A percentile compares a stretch with the other conserved stretches of the same genome.
phyloP scores from a whole-genome alignment of 1,284 basidiomycete genomes.

The Sutorius eximius region DNA sequence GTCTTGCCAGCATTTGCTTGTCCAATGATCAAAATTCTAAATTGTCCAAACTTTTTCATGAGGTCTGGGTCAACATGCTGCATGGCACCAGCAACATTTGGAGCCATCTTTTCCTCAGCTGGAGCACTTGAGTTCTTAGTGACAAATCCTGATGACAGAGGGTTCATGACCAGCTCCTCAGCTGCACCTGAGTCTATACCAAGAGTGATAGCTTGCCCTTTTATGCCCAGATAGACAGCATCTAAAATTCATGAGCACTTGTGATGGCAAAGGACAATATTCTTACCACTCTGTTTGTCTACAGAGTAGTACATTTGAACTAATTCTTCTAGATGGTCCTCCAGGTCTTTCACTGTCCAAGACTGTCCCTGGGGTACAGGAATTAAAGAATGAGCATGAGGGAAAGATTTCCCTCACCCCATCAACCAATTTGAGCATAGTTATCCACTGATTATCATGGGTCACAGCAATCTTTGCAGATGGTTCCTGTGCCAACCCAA shows the following conservation, averaged over 20 bases:
- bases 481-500: neutral
- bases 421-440: neutral
- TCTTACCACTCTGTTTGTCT: neutral
- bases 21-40: too few species aligned
- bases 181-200: too few species aligned
- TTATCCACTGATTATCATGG: neutral
- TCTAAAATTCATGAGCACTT: neutral
- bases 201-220: too few species aligned
- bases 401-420: neutral
- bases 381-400: neutral
- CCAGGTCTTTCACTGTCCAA: neutral
- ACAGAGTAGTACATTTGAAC: neutral
- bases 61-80: too few species aligned
- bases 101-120: too few species aligned
- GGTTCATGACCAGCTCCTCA: too few species aligned
- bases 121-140: too few species aligned
- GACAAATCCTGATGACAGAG: too few species aligned
- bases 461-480: neutral
- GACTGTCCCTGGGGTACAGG: neutral
- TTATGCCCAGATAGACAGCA: neutral
- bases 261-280: too few species aligned
- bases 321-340: neutral
- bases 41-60: too few species aligned
- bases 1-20: too few species aligned
- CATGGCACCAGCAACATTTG: too few species aligned